Base-by-base conservation (phyloP, 805 yeast genomes). In the Isabelozyma gotoi region DNA sequence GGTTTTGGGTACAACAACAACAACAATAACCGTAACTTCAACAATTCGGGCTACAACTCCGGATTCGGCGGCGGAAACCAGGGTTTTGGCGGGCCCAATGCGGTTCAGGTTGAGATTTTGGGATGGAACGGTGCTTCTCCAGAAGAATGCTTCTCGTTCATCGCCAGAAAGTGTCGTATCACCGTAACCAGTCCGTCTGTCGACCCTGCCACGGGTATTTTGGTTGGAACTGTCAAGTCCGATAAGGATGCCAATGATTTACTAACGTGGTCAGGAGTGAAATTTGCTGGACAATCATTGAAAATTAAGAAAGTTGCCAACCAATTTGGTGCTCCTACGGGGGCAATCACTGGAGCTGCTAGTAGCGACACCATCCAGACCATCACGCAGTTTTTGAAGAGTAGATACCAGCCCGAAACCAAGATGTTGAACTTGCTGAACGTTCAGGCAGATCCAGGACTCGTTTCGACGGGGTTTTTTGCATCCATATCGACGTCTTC, bases 121-220 rank as follows among this genome's bases (percentile, higher is more conserved):
- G 88, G 90, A 36, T 90, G 97, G 97, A 82, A 85, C 46, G 87
- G 88, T 47, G 95, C 90, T 1, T 61, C 85, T 2, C 73, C 75
- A 46, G 81, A 76, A 15, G 96, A 89, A 46, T 71, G 89, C 45
- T 71, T 85, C 7, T 69, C 73, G 32, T 91, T 90, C 61, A 63
- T 90, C 12, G 77, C 82, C 39, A 74, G 96, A 49, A 88, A 85
- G 56, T 68, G 87, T 12, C 71, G 76, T 41, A 71, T 87, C 15
- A 64, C 72, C 0, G 69, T 91, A 10, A 61, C 64, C 40, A 78
- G 84, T 57, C 70, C 81, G 8, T 53, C 60, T 2, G 77, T 81
- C 5, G 82, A 82, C 43, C 79, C 81, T 7, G 38, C 46, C 8
- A 50, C 59, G 5, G 80, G 81, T 3, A 68, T 76, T 1, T 63